Evolutionary conservation across 2,329 filamentous ascomycete species (phyloP).

Genomic region (Helotiales sp.): DNA sequence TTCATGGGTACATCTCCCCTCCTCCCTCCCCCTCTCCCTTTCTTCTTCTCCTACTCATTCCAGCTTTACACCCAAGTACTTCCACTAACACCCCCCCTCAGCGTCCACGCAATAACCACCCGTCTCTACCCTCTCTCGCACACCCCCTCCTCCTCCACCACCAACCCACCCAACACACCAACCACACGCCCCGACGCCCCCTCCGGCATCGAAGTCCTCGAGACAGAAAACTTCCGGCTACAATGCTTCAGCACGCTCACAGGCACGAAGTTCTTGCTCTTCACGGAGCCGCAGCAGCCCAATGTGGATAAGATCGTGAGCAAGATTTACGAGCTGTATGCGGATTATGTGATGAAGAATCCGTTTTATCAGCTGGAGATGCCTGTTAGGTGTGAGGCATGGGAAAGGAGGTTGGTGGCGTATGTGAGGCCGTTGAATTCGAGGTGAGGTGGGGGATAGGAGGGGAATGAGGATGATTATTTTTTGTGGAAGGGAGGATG

Average conservation of each 20-base stretch:
- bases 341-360: constrained; percentile 99
- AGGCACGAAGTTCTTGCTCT: constrained; percentile 92
- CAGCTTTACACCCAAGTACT: too few species aligned
- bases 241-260: constrained; percentile 96
- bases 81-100: constrained; percentile 42
- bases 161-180: constrained; percentile 43
- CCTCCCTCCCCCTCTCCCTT: constrained; percentile 35
- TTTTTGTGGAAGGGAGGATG: background rate
- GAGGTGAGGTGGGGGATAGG: constrained; percentile 29
- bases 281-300: constrained; percentile 76
- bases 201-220: constrained; percentile 88
- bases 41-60: background rate
- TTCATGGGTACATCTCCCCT: constrained; percentile 74
- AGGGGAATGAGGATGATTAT: background rate
- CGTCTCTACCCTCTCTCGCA: constrained; percentile 63
- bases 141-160: constrained; percentile 51
- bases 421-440: constrained; percentile 78
- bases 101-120: constrained; percentile 72
- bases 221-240: constrained; percentile 91
- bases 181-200: constrained; percentile 61
- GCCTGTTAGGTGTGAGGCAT: constrained; percentile 93
- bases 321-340: constrained; percentile 91
- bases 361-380: constrained; percentile 98
- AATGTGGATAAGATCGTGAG: constrained; percentile 85
- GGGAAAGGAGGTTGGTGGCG: constrained; percentile 82